Base-by-base conservation (phyloP, 164 flowering plant genomes). In the Vitis labrusca region DNA sequence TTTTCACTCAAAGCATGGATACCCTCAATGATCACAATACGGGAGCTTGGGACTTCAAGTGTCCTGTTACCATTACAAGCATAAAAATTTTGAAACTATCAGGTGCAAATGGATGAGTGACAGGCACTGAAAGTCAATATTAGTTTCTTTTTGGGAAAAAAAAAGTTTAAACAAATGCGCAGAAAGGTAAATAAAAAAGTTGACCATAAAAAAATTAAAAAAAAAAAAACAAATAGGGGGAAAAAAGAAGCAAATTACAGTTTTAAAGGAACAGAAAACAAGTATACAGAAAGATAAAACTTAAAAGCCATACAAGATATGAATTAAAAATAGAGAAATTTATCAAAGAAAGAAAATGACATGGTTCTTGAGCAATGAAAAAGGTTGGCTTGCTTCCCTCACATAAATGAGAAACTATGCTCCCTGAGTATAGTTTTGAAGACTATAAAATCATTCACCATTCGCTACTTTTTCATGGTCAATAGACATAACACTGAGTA, bases 1-100 rank as follows among this genome's bases (percentile, higher is more conserved):
- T 73, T 91, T 79, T 91, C 97, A 78, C 91, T 93, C 80, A 96
- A 79, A 53, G 99, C 99, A 85, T 93, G 93, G 68, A 96, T 96
- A 30, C 99, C 99, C 73, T 96, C 97, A 63, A 96, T 85, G 65
- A 96, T 87, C 70, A 96, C 94, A 78, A 93, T 86, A 1, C 91
- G 86, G 16, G 97, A 91, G 77, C 85, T 88, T 56, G 98, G 97
- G 23, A 86, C 97, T 85, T 90, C 97, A 75, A 96, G 66, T 44
- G 89, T 89, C 87, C 98, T 96, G 86, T 66, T 51, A 67, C 50
- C 52, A 57, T 58, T 15, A 30, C 49, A 51, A 66, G 64, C 23
- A 37, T 37, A 37, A 37, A 37, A 37, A 3, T 51, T 49, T 12
- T 61, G 48, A 19, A 64, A 49, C 5, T 56, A 9, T 10, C 17